phyloP scores from a whole-genome alignment of 495 filamentous ascomycete species.

The Hypoxylon cercidicola region DNA sequence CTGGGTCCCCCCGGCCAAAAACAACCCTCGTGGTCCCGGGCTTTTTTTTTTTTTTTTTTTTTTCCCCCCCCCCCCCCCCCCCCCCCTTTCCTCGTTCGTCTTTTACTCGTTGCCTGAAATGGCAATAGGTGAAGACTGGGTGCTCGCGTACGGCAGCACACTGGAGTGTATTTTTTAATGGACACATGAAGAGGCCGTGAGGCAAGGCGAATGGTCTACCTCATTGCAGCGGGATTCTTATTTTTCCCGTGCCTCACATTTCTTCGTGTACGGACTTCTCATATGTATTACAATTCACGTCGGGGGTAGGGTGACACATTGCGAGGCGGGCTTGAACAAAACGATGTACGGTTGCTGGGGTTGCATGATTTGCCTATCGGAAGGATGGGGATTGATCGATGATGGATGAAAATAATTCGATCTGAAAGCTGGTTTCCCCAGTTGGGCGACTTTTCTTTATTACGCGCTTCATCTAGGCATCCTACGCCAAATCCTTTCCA shows the following conservation, averaged over 20 bases:
- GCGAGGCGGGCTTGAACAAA: constrained; percentile 27
- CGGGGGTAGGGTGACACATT: constrained; percentile 14
- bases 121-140: constrained; percentile 21
- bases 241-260: constrained; percentile 1
- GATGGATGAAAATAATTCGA: constrained; percentile 34
- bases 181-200: constrained; percentile 1
- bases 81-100: constrained; percentile 38
- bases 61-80: too few species aligned
- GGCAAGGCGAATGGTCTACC: constrained; percentile 1
- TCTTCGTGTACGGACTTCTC: constrained; percentile 17
- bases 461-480: constrained; percentile 9
- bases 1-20: too few species aligned
- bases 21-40: too few species aligned
- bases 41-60: too few species aligned
- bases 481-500: constrained; percentile 19
- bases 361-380: constrained; percentile 26
- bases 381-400: constrained; percentile 15
- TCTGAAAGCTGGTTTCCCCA: constrained; percentile 25
- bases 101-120: constrained; percentile 25
- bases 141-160: constrained; percentile 19
- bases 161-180: constrained; percentile 21
- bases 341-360: constrained; percentile 6
- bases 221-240: background rate
- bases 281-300: constrained; percentile 31
- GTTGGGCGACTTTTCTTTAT: constrained; percentile 20